Percentiles rank a stretch among this genome's conserved stretches.
Conservation (phyloP, 2,329 filamentous ascomycete genomes). For the Aureobasidium sp. region DNA sequence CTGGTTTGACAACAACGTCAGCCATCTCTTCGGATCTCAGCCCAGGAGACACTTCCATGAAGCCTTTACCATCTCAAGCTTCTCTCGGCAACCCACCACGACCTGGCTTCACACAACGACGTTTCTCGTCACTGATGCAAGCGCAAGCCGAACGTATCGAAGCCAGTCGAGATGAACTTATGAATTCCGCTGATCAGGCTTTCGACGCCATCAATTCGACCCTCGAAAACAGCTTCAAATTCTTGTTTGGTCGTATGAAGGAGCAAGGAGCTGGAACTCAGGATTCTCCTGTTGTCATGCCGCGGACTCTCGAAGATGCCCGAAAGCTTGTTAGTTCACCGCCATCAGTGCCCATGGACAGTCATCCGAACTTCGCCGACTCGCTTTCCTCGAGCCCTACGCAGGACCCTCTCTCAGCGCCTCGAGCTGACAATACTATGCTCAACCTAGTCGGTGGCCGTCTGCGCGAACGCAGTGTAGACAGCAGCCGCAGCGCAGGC, state of each 20-base stretch:
- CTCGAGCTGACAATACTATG: constrained; percentile 51
- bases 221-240: constrained; percentile 86
- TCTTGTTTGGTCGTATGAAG: constrained; percentile 78
- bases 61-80: constrained; percentile 23
- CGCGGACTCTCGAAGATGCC: constrained; percentile 88
- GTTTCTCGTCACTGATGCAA: constrained; percentile 79
- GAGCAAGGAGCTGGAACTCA: constrained; percentile 47
- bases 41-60: constrained; percentile 2
- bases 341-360: constrained; percentile 33
- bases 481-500: constrained; percentile 58
- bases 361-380: neutral
- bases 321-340: constrained; percentile 73
- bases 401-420: constrained; percentile 21
- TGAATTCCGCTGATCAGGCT: constrained; percentile 82
- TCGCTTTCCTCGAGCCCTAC: neutral
- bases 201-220: constrained; percentile 88
- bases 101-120: constrained; percentile 55
- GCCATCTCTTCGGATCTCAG: constrained; percentile 11
- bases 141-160: constrained; percentile 76
- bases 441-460: constrained; percentile 64
- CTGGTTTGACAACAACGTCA: constrained; percentile 22
- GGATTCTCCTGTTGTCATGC: constrained; percentile 45
- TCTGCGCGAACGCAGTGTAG: constrained; percentile 63
- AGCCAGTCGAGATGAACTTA: constrained; percentile 55
- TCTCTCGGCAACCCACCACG: constrained; percentile 20